Evolutionary conservation across 1,284 basidiomycete genomes (phyloP), one percentile per base, ranked within the genome.

Genomic region (Xerocomus minutiporus): DNA sequence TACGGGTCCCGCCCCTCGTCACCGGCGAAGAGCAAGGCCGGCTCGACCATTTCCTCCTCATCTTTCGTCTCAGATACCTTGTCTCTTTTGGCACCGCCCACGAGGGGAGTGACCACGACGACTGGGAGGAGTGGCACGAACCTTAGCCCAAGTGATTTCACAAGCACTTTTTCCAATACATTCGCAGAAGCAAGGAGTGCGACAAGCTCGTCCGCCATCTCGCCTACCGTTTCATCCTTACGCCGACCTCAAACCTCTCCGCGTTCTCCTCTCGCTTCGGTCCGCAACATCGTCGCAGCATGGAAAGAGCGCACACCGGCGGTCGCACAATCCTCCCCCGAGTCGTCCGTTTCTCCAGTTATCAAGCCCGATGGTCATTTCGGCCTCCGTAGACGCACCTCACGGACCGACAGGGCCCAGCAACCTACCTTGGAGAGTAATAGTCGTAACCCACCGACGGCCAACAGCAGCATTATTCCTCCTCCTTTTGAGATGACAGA

Each of bases 241-340:
- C 79, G 82, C 32, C 75, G 81, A 42, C 80, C 82, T 3, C 57
- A 71, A 36, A 69, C 74, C 0, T 81, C 82, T 2, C 83, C 85
- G 5, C 78, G 83, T 6, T 86, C 84, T 5, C 86, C 87, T 2
- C 72, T 88, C 13, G 75, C 81, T 0, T 83, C 83, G 11, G 86
- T 93, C 32, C 78, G 86, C 26, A 91, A 88, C 57, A 84, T 92
- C 54, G 85, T 93, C 11, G 81, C 83, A 0, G 77, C 85, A 4
- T 93, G 89, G 89, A 89, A 86, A 66, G 83, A 84, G 58, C 79
- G 80, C 31, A 83, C 79, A 2, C 84, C 75, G 3, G 70, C 6
- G 8, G 28, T 20, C 20, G 20, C 50, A 1, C 44, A 57, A 15
- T 61, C 66, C 13, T 54, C 64, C 45, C 59, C 67, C 1, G 56